Conservation (phyloP, 805 yeast genomes). For the Zygotorulaspora chibaensis region DNA sequence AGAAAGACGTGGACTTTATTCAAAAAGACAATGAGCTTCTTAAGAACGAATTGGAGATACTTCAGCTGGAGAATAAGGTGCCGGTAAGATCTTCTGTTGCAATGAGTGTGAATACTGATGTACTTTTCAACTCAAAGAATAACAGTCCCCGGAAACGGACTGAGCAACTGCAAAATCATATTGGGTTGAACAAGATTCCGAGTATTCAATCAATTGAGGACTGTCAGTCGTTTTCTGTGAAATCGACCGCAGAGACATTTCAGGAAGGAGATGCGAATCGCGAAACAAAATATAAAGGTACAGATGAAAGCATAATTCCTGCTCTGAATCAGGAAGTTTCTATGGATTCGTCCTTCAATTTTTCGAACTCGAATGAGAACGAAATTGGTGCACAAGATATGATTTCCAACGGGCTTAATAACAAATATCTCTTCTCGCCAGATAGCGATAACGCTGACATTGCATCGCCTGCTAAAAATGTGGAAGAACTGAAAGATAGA, state of each 20-base stretch:
- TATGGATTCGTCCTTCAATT: constrained; percentile 12
- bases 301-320: constrained; percentile 1
- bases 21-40: constrained; percentile 21
- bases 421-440: constrained; percentile 30
- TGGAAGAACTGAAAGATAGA: constrained; percentile 30
- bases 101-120: constrained; percentile 25
- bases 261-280: not conserved
- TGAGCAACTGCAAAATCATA: constrained; percentile 7
- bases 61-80: constrained; percentile 15
- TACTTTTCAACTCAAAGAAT: constrained; percentile 21
- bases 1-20: constrained; percentile 13
- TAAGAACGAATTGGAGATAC: constrained; percentile 20
- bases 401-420: constrained; percentile 9
- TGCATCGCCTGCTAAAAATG: constrained; percentile 33
- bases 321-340: constrained; percentile 7
- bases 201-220: constrained; percentile 30
- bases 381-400: constrained; percentile 3
- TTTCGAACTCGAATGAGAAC: constrained; percentile 5
- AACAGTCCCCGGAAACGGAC: constrained; percentile 21
- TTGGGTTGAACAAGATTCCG: constrained; percentile 25
- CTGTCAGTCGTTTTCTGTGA: constrained; percentile 19
- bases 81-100: constrained; percentile 10
- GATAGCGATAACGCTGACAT: constrained; percentile 26
- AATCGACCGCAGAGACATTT: not conserved
- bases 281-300: not conserved